Conservation (phyloP, 225 moss, liverwort and hornwort species). For the Pleurozium schreberi region DNA sequence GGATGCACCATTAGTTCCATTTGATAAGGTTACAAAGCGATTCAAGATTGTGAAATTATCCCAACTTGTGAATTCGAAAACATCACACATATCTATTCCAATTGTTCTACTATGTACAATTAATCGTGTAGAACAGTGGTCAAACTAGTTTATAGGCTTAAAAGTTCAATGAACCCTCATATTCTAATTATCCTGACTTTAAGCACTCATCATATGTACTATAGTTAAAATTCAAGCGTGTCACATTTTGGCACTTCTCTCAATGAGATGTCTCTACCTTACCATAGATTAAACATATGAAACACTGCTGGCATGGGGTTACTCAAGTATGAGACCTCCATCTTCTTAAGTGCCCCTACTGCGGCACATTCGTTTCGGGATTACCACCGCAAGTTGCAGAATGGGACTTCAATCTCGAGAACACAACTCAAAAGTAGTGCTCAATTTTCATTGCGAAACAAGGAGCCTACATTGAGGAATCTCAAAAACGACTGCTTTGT, state of each 20-base stretch:
- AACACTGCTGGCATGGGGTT: background rate
- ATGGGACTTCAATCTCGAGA: background rate
- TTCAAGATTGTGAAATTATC: background rate
- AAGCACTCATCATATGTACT: too few species aligned
- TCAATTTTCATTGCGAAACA: background rate
- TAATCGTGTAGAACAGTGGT: background rate
- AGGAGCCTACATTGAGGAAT: background rate
- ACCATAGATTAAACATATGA: background rate
- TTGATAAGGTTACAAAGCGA: background rate
- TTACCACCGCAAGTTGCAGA: background rate
- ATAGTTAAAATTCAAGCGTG: background rate
- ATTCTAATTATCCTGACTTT: background rate
- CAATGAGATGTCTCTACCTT: too few species aligned
- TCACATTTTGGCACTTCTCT: background rate
- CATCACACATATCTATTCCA: background rate
- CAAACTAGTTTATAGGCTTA: background rate
- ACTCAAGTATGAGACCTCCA: background rate
- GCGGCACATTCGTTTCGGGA: background rate
- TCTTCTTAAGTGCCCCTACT: too few species aligned
- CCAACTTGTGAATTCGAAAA: background rate
- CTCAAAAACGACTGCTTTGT: background rate
- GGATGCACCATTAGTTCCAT: background rate
- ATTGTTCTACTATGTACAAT: too few species aligned
- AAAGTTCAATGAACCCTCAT: background rate
- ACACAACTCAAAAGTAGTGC: background rate